A percentile compares a stretch with the other conserved stretches of the same genome.
Conservation (phyloP, 176 grass and related monocot genomes). For the Eleusine indica region DNA sequence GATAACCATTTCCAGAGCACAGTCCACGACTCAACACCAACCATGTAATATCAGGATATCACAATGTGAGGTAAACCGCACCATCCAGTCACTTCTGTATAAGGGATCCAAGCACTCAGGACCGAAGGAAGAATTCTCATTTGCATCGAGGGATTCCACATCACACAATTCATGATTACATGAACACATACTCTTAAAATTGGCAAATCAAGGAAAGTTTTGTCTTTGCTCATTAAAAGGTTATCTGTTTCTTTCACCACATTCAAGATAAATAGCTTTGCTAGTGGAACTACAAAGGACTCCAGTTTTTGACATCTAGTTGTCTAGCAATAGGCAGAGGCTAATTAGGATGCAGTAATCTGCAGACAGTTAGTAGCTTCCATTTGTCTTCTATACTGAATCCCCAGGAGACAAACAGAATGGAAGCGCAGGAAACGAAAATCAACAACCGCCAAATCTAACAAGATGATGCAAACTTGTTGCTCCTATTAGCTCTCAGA, state of each 20-base stretch:
- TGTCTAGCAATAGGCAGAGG: slow-evolving; percentile 43
- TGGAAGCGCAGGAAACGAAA: slow-evolving; percentile 55
- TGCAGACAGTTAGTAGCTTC: slow-evolving; percentile 45
- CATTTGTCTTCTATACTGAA: slow-evolving; percentile 64
- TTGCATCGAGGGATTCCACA: slow-evolving; percentile 37
- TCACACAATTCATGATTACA: slow-evolving; percentile 41
- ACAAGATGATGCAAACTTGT: slow-evolving; percentile 69
- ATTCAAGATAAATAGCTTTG: slow-evolving; percentile 45
- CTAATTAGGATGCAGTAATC: slow-evolving; percentile 54
- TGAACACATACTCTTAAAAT: slow-evolving; percentile 29
- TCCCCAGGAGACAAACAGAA: slow-evolving; percentile 61
- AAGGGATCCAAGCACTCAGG: slow-evolving; percentile 12
- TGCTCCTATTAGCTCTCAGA: slow-evolving; percentile 70
- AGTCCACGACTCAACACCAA: slow-evolving; percentile 15
- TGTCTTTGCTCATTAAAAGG: slow-evolving; percentile 46
- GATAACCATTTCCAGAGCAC: slow-evolving; percentile 28
- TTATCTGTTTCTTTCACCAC: slow-evolving; percentile 41
- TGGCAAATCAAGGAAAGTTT: slow-evolving; percentile 24
- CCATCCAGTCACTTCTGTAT: slow-evolving; percentile 36
- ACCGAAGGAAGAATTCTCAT: background rate
- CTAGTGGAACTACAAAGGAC: slow-evolving; percentile 35
- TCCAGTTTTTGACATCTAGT: slow-evolving; percentile 39
- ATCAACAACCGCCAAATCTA: slow-evolving; percentile 71
- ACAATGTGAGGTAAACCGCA: slow-evolving; percentile 18
- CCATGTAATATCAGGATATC: background rate